Evolutionary conservation across 495 filamentous ascomycete species (phyloP), one percentile per base, ranked within the genome.

Genomic region (Elasticomyces elasticus): DNA sequence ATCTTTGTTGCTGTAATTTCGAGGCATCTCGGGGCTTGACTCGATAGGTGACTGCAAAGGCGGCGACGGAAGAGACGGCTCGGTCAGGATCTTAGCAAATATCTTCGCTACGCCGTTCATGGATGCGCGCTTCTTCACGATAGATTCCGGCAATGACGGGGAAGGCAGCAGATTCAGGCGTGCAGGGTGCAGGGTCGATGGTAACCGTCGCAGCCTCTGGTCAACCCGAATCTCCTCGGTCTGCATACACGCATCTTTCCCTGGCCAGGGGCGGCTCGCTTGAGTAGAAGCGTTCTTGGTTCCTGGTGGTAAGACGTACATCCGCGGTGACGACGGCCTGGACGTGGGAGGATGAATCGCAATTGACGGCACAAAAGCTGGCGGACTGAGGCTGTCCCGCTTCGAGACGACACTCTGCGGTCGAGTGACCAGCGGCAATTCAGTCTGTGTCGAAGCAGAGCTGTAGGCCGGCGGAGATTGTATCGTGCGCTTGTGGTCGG

Each of bases 171-270:
- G 86, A 10, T 68, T 40, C 85, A 79, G 85, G 88, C 2, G 89
- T 84, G 28, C 86, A 78, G 46, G 45, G 4, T 25, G 40, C 7
- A 95, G 74, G 63, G 89, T 84, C 1, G 84, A 78, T 20, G 87
- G 86, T 17, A 95, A 69, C 62, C 79, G 85, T 38, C 82, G 75
- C 25, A 84, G 73, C 49, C 88, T 77, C 69, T 77, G 78, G 65
- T 90, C 89, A 17, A 89, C 74, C 41, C 82, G 73, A 56, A 95
- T 94, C 56, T 85, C 83, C 52, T 96, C 89, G 10, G 92, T 98
- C 72, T 98, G 94, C 40, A 94, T 79, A 3, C 72, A 73, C 25
- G 74, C 68, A 20, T 81, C 82, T 19, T 68, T 66, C 13, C 64
- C 64, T n/a, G 65, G 49, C 15, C 68, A 51, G 6, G 71, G 59